Percentiles rank a stretch among this genome's conserved stretches.
Conservation (phyloP, 1,284 basidiomycete genomes). For the Ustilago curta region DNA sequence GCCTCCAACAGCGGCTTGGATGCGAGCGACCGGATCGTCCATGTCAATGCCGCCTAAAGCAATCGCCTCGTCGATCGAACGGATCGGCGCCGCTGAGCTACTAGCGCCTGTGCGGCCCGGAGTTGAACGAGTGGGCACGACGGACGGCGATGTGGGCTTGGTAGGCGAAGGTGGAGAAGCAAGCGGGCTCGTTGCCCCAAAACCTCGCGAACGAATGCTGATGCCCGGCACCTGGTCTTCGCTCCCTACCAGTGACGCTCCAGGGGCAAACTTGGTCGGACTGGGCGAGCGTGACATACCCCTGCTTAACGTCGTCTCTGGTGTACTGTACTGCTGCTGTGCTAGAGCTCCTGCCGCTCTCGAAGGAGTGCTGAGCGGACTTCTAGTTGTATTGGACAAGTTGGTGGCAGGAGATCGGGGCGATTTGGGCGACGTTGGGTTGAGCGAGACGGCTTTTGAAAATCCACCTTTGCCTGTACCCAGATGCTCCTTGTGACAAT, state of each 20-base stretch:
- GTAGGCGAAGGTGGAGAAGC: slow-evolving; percentile 17
- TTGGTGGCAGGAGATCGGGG: slow-evolving; percentile 30
- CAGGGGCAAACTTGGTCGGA: slow-evolving; percentile 40
- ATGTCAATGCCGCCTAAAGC: slow-evolving; percentile 24
- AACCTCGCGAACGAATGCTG: slow-evolving; percentile 34
- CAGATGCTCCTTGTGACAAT: slow-evolving; percentile 65
- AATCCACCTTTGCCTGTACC: slow-evolving; percentile 68
- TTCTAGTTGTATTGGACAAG: slow-evolving; percentile 21
- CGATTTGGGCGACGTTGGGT: slow-evolving; percentile 49
- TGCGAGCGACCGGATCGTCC: slow-evolving; percentile 33
- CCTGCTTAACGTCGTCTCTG: slow-evolving; percentile 33
- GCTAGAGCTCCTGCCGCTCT: slow-evolving; percentile 15
- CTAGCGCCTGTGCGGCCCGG: slow-evolving; percentile 1
- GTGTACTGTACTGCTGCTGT: slow-evolving; percentile 28
- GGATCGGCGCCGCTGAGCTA: slow-evolving; percentile 24
- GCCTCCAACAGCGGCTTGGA: slow-evolving; percentile 33
- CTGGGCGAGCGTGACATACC: slow-evolving; percentile 33
- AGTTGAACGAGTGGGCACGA: neutral
- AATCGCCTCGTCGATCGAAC: slow-evolving; percentile 51
- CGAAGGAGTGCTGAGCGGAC: slow-evolving; percentile 27
- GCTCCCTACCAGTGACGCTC: slow-evolving; percentile 20
- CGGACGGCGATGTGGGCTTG: slow-evolving; percentile 20
- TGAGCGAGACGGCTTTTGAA: slow-evolving; percentile 63
- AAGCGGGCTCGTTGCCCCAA: slow-evolving; percentile 14
- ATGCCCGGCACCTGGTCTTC: slow-evolving; percentile 40